A percentile compares a stretch with the other conserved stretches of the same genome.
Evolutionary conservation across 2,329 filamentous ascomycete species (phyloP).

Genomic region (Aaosphaeria arxii): DNA sequence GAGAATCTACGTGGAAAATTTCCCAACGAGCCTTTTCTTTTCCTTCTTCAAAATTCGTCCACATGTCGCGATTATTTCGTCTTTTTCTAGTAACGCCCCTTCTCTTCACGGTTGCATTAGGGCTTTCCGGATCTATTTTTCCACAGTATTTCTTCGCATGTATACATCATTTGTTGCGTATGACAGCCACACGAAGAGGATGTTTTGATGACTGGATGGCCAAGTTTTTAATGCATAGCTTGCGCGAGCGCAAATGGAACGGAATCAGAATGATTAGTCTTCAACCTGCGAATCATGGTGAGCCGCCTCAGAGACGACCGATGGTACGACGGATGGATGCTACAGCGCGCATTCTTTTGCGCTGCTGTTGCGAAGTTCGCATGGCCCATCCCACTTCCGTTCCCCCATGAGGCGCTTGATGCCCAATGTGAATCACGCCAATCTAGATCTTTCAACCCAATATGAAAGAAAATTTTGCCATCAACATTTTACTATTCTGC

Average conservation of each 20-base stretch:
- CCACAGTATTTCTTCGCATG: slow-evolving; percentile 20
- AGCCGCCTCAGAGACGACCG: background rate
- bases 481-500: background rate
- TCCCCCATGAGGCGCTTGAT: slow-evolving; percentile 11
- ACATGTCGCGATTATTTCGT: background rate
- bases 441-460: slow-evolving; percentile 9
- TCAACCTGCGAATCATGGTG: background rate
- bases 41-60: background rate
- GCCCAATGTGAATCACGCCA: slow-evolving; percentile 11
- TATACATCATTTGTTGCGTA: slow-evolving; percentile 29
- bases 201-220: slow-evolving; percentile 31
- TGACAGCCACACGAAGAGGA: slow-evolving; percentile 19
- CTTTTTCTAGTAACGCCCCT: background rate
- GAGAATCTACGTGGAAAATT: background rate
- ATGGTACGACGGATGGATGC: slow-evolving; percentile 1
- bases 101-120: slow-evolving; percentile 15
- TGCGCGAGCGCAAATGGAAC: slow-evolving; percentile 14
- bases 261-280: slow-evolving; percentile 14
- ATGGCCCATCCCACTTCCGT: slow-evolving; percentile 1
- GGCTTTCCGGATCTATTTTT: slow-evolving; percentile 9
- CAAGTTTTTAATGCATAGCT: slow-evolving; percentile 30
- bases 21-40: background rate
- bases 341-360: slow-evolving; percentile 3
- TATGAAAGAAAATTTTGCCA: slow-evolving; percentile 12
- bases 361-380: background rate